A percentile compares a stretch with the other conserved stretches of the same genome.
Conservation (phyloP, 345 rosid genomes). For the Capsella bursapastoris region DNA sequence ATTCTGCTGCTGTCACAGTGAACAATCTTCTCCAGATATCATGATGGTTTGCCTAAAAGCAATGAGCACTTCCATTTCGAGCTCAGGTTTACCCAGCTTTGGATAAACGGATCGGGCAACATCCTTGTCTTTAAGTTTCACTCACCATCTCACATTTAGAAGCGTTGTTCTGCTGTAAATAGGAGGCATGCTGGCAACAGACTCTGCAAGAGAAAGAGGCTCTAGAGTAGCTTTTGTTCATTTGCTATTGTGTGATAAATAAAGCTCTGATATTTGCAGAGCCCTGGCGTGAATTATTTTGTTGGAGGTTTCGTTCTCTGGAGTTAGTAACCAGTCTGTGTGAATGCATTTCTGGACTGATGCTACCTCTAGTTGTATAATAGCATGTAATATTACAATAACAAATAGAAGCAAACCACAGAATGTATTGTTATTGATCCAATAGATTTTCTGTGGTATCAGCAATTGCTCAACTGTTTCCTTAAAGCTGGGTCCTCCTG, state of each 20-base stretch:
- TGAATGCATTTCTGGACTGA: conserved; percentile 23
- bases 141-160: conserved; percentile 29
- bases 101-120: conserved; percentile 14
- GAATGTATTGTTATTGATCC: conserved; percentile 5
- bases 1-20: conserved; percentile 73
- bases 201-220: conserved; percentile 29
- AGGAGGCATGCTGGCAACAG: conserved; percentile 32
- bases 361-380: conserved; percentile 13
- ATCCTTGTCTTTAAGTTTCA: background rate
- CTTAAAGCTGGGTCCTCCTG: conserved; percentile 33
- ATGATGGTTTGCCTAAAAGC: conserved; percentile 27
- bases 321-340: conserved; percentile 16
- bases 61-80: background rate
- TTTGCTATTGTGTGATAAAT: conserved; percentile 38
- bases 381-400: conserved; percentile 13
- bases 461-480: conserved; percentile 17
- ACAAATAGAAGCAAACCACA: background rate
- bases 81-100: conserved; percentile 14
- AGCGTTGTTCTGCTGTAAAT: conserved; percentile 46
- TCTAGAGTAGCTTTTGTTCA: conserved; percentile 19
- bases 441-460: conserved; percentile 5
- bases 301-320: conserved; percentile 10
- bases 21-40: conserved; percentile 86
- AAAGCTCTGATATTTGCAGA: conserved; percentile 11
- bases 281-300: background rate